Conservation (phyloP, 2,329 filamentous ascomycete genomes). For the Nakataea oryzae region DNA sequence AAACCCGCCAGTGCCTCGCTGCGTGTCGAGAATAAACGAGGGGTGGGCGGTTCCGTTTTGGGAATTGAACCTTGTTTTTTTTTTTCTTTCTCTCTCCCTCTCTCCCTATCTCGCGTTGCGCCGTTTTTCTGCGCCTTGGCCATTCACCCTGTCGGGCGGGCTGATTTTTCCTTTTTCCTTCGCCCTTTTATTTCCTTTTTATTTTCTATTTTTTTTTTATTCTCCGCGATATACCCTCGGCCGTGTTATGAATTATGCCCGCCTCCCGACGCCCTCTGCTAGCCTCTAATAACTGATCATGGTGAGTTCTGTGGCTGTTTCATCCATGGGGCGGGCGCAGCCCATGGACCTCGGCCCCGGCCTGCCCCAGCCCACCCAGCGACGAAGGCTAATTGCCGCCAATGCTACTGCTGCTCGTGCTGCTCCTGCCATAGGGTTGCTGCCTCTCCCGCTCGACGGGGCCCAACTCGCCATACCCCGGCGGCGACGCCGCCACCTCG, state of each 20-base stretch:
- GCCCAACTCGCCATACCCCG: conserved; percentile 43
- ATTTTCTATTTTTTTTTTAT: not conserved
- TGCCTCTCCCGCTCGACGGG: conserved; percentile 43
- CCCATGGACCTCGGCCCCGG: not conserved
- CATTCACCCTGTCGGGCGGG: too few species aligned
- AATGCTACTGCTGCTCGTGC: conserved; percentile 50
- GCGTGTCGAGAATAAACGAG: not conserved
- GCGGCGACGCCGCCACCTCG: conserved; percentile 29
- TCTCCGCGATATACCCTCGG: not conserved
- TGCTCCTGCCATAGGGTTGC: conserved; percentile 35
- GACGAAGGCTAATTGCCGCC: conserved; percentile 43
- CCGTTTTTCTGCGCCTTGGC: not conserved
- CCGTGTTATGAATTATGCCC: not conserved
- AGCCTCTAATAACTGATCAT: not conserved
- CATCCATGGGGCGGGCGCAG: not conserved
- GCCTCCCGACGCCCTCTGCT: not conserved
- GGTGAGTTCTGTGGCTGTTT: not conserved
- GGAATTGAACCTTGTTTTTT: not conserved
- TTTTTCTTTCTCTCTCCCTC: not conserved
- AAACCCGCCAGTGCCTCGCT: not conserved
- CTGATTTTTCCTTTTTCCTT: not conserved
- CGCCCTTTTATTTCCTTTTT: not conserved
- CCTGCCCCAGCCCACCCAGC: not conserved
- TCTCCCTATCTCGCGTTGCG: not conserved
- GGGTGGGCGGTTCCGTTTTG: not conserved